Evolutionary conservation across 371 early-diverging fungal genomes (phyloP).

Genomic region (Smittium culicis): DNA sequence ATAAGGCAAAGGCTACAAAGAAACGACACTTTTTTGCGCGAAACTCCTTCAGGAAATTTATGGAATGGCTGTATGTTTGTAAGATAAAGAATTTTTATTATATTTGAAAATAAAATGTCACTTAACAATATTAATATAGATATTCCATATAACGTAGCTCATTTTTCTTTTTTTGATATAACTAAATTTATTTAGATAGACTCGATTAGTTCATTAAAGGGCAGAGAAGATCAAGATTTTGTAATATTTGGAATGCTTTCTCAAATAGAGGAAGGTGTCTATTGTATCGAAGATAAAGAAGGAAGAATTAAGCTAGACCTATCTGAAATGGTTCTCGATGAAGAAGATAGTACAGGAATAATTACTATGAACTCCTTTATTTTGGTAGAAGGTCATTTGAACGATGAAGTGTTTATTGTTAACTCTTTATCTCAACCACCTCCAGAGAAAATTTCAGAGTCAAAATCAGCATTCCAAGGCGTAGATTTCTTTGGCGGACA

Average conservation of each 20-base stretch:
- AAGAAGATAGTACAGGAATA: slow-evolving; percentile 38
- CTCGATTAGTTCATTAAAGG: slow-evolving; percentile 65
- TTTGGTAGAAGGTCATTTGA: slow-evolving; percentile 59
- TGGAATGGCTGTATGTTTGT: slow-evolving; percentile 5
- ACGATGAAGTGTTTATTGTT: slow-evolving; percentile 52
- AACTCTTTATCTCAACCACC: slow-evolving; percentile 60
- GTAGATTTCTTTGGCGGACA: slow-evolving; percentile 38
- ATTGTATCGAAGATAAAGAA: slow-evolving; percentile 73
- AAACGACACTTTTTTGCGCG: slow-evolving; percentile 38
- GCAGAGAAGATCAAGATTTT: slow-evolving; percentile 53
- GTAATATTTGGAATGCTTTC: slow-evolving; percentile 80
- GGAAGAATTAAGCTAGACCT: slow-evolving; percentile 55
- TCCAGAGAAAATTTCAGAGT: slow-evolving; percentile 45
- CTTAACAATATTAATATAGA: too few species aligned
- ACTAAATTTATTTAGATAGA: slow-evolving; percentile 53
- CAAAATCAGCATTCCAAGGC: slow-evolving; percentile 38
- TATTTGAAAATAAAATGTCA: too few species aligned
- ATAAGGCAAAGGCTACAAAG: slow-evolving; percentile 63
- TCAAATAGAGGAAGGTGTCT: slow-evolving; percentile 61
- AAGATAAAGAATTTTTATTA: neutral
- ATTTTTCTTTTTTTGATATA: neutral
- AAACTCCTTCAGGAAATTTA: slow-evolving; percentile 8
- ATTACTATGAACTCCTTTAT: slow-evolving; percentile 75
- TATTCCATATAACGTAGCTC: neutral
- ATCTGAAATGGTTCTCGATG: slow-evolving; percentile 10